Evolutionary conservation across 1,284 basidiomycete species (phyloP), one percentile per base, ranked within the genome.

Genomic region (Cerrena zonata): DNA sequence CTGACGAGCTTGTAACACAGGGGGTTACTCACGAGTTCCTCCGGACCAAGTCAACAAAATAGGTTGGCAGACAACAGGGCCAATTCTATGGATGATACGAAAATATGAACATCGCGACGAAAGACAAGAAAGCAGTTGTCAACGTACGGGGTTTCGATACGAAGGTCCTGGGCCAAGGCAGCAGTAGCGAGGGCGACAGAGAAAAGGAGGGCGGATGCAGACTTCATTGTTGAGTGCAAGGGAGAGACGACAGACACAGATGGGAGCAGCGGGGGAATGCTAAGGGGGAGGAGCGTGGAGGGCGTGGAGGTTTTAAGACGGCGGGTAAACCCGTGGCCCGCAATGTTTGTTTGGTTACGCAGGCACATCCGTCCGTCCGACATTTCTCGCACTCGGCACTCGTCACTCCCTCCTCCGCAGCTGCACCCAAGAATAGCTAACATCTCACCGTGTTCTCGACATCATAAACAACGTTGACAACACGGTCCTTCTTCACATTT

Each of bases 71-170:
- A 64, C 51, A 10, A 57, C 50, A 30, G 56, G 56, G 30, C 54
- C 56, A 45, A 30, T 46, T 25, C 65, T 66, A 46, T 22, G 18
- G 18, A 37, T 46, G 27, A 19, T 4, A 24, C 3, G 12, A 23
- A 22, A n/a, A 39, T 34, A 43, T n/a, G 26, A 24, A 3, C 18
- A 24, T 23, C 23, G 26, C 26, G 24, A 41, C 25, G 26, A 23
- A 23, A 10, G 22, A 42, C 11, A 23, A 22, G 41, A 23, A 13
- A 22, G 27, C 21, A 39, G 37, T 25, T 24, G 39, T 30, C 11
- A 0, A 57, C 65, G 51, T 53, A 67, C 65, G 64, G 65, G 48
- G 65, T 67, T 61, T 64, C 63, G 56, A 67, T 58, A 47, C 37
- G 50, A 51, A 61, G 52, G 15, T 34, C 30, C 61, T 63, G 62